Conservation (phyloP, 73 alveolate species). For the Paramecium primaurelia region DNA sequence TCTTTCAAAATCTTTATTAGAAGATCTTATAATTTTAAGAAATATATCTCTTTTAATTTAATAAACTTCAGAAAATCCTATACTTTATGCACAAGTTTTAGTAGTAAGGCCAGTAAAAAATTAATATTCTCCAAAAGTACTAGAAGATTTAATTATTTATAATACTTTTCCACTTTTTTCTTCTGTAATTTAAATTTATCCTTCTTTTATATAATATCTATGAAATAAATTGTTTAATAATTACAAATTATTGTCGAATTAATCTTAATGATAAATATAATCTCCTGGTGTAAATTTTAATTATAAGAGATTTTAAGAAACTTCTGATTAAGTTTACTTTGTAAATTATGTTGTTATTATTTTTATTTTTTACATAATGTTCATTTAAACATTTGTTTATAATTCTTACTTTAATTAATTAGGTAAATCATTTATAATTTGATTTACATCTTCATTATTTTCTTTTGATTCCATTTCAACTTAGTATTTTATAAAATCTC, state of each 20-base stretch:
- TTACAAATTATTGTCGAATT: not conserved
- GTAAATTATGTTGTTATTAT: not conserved
- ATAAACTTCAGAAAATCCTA: conserved; percentile 28
- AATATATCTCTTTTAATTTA: conserved; percentile 27
- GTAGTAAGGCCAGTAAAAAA: conserved; percentile 41
- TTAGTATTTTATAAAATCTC: not conserved
- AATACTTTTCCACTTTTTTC: not conserved
- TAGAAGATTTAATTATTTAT: not conserved
- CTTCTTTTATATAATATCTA: not conserved
- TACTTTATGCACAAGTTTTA: conserved; percentile 20
- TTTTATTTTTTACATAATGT: not conserved
- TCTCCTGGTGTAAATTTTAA: conserved; percentile 24
- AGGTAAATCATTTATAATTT: not conserved
- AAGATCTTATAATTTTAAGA: not conserved
- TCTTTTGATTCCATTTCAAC: conserved; percentile 19
- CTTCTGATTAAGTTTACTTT: not conserved
- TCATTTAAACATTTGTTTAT: not conserved
- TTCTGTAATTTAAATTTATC: conserved; percentile 5
- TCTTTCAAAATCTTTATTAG: conserved; percentile 41
- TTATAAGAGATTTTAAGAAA: not conserved
- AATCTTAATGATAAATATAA: not conserved
- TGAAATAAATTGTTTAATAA: not conserved
- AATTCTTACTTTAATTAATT: not conserved
- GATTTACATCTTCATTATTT: not conserved
- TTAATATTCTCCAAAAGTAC: conserved; percentile 29